Conservation (phyloP, 257 asterid species). For the Forsythia suspensa region DNA sequence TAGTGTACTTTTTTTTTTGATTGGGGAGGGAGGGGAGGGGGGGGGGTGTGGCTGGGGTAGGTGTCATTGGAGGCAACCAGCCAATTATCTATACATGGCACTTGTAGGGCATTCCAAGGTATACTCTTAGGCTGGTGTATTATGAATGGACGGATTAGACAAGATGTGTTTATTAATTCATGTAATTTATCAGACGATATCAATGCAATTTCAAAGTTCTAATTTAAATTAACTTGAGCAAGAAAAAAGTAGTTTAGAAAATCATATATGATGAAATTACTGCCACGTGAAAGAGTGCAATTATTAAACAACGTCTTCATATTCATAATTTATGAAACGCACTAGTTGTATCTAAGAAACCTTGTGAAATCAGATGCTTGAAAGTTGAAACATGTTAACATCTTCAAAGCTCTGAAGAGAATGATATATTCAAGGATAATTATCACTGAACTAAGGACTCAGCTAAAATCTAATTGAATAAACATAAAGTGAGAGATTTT, state of each 20-base stretch:
- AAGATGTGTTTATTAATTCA: no score
- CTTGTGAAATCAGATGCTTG: no score
- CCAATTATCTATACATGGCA: no score
- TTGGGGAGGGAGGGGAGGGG: no score
- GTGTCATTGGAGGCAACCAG: no score
- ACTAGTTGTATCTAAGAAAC: background rate
- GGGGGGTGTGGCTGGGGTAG: no score
- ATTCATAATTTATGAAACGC: background rate
- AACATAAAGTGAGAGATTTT: background rate
- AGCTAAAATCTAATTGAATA: background rate
- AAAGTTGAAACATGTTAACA: no score
- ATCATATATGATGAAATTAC: background rate
- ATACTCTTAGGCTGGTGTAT: no score
- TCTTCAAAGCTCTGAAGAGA: background rate
- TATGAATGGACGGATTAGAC: no score
- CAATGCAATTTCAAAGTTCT: background rate
- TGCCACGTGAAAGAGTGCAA: background rate
- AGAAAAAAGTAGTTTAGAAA: background rate
- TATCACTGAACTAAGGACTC: background rate
- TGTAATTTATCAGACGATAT: no score
- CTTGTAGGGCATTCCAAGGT: no score
- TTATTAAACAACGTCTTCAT: background rate
- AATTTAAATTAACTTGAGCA: background rate
- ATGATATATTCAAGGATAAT: background rate
- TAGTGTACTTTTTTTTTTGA: no score